Percentiles rank a stretch among this genome's conserved stretches.
These are phyloP conservation scores for Leptographium lundbergii DNA, from an alignment of 2,329 filamentous ascomycete genomes.

Conservation along the genomic window DNA sequence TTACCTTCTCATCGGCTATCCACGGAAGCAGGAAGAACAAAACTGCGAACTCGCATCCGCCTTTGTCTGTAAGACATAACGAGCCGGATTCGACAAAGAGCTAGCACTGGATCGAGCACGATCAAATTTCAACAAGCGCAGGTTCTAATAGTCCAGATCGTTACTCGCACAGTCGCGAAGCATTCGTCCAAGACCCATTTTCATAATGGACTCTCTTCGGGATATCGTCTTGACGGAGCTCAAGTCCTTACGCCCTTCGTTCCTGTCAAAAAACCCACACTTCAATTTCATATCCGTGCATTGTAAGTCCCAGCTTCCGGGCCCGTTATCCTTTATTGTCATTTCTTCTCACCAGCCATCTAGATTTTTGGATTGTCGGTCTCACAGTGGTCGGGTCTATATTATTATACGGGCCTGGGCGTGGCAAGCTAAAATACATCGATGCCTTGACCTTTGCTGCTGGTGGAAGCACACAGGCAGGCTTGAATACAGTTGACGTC, in stretches of 20 bases:
- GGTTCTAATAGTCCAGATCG: not conserved
- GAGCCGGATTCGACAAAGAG: not conserved
- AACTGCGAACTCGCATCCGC: not conserved
- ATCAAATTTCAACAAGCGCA: not conserved
- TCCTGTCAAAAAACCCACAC: not conserved
- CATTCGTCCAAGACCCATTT: not conserved
- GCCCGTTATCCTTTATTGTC: not conserved
- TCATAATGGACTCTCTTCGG: not conserved
- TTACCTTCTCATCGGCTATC: not conserved
- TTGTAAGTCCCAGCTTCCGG: constrained; percentile 39
- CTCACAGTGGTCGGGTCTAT: constrained; percentile 64
- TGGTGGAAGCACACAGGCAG: constrained; percentile 81
- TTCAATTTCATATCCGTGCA: constrained; percentile 67
- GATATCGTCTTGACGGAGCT: not conserved
- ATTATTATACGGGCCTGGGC: constrained; percentile 52
- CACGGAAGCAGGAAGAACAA: not conserved
- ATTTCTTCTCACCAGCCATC: not conserved
- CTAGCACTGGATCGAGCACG: not conserved
- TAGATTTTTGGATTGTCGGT: constrained; percentile 57
- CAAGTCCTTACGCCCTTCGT: not conserved
- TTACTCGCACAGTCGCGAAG: not conserved
- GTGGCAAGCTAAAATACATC: constrained; percentile 57
- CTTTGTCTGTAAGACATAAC: not conserved
- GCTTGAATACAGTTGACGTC: constrained; percentile 68
- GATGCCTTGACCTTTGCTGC: constrained; percentile 83